These are phyloP conservation scores for Russula sp. DNA, from an alignment of 768 basidiomycete genomes.

Conservation along the genomic window DNA sequence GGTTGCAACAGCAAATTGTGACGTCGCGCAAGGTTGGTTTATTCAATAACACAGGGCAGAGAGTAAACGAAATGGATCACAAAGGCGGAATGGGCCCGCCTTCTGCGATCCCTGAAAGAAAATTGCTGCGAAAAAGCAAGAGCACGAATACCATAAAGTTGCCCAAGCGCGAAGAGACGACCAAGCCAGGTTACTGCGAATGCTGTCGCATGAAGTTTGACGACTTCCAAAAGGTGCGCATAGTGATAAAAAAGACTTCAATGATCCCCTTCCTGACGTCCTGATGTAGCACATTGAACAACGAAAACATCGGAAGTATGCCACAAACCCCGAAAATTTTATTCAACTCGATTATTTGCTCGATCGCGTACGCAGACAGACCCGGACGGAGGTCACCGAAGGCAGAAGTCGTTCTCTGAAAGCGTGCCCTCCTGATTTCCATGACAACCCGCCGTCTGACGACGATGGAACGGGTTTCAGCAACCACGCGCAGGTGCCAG, in stretches of 20 bases:
- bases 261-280: not conserved
- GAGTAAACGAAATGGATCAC: conserved; percentile 37
- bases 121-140: conserved; percentile 65
- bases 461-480: conserved; percentile 12
- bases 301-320: conserved; percentile 79
- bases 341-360: conserved; percentile 73
- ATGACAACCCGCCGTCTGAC: not conserved
- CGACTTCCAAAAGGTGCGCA: conserved; percentile 75
- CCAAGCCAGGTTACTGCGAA: conserved; percentile 96
- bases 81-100: conserved; percentile 67
- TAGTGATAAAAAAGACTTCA: not conserved
- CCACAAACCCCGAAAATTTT: conserved; percentile 74
- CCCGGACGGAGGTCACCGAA: conserved; percentile 37
- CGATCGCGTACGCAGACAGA: conserved; percentile 52
- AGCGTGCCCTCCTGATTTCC: conserved; percentile 13
- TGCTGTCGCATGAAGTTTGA: conserved; percentile 90
- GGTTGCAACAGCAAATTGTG: conserved; percentile 61
- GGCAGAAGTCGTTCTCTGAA: conserved; percentile 22
- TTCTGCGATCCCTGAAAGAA: conserved; percentile 50
- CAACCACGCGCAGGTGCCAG: not conserved
- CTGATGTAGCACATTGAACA: conserved; percentile 62
- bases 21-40: conserved; percentile 56
- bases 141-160: conserved; percentile 76
- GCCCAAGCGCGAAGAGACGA: conserved; percentile 78
- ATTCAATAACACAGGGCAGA: conserved; percentile 35